Percentiles rank a stretch among this genome's conserved stretches.
These are phyloP conservation scores for Kodamaea alishanica DNA, from an alignment of 1,139 yeast genomes.

Conservation along the genomic window DNA sequence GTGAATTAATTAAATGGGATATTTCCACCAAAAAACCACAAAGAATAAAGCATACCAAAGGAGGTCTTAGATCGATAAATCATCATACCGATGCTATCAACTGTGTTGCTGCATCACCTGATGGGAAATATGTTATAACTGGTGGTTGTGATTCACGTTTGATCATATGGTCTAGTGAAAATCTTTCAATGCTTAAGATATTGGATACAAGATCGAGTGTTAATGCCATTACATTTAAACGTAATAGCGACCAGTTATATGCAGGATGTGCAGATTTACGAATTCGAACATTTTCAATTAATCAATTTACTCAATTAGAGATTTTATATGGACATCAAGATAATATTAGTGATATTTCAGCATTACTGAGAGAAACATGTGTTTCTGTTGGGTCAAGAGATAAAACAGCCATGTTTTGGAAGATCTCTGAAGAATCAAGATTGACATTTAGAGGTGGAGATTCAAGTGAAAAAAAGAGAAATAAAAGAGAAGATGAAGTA, in stretches of 20 bases:
- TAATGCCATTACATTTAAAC: conserved; percentile 70
- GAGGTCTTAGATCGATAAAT: conserved; percentile 51
- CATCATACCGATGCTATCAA: conserved; percentile 77
- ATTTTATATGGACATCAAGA: conserved; percentile 95
- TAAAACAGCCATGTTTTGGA: conserved; percentile 94
- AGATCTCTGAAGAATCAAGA: conserved; percentile 90
- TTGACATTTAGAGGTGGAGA: conserved; percentile 94
- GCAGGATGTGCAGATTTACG: conserved; percentile 93
- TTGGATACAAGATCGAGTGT: conserved; percentile 76
- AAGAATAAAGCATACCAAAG: conserved; percentile 60
- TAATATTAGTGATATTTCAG: conserved; percentile 71
- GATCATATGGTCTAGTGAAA: conserved; percentile 82
- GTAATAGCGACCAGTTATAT: conserved; percentile 78
- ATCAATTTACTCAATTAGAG: conserved; percentile 85
- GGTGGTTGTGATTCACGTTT: conserved; percentile 84
- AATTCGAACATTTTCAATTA: conserved; percentile 80
- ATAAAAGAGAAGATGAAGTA: conserved; percentile 29
- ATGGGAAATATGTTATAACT: conserved; percentile 83
- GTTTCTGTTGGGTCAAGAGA: conserved; percentile 95
- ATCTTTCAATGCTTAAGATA: conserved; percentile 68
- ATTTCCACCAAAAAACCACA: conserved; percentile 48
- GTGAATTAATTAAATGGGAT: conserved; percentile 76
- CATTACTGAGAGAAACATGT: conserved; percentile 83
- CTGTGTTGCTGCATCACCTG: conserved; percentile 80
- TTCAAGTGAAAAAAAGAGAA: conserved; percentile 41